These are phyloP conservation scores for Fomitopsis serialis DNA, from an alignment of 768 basidiomycete genomes.

Conservation along the genomic window DNA sequence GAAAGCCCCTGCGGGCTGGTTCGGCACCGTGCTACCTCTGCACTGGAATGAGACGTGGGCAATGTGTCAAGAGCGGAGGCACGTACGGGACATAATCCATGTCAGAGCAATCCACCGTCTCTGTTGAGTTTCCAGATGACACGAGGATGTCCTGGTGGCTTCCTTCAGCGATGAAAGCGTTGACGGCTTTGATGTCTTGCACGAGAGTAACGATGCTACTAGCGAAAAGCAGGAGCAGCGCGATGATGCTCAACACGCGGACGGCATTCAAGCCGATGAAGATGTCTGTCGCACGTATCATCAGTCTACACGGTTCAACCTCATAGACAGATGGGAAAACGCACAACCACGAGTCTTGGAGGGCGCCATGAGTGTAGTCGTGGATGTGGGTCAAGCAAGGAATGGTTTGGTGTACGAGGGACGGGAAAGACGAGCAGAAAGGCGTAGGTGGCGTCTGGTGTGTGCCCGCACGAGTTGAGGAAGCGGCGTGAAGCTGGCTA, in stretches of 20 bases:
- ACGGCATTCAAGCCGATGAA: slow-evolving; percentile 79
- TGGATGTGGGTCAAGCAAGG: not conserved
- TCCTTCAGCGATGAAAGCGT: slow-evolving; percentile 48
- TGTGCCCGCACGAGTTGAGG: not conserved
- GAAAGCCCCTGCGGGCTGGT: slow-evolving; percentile 86
- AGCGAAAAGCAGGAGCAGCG: slow-evolving; percentile 16
- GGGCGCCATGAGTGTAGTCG: not conserved
- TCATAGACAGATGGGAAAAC: not conserved
- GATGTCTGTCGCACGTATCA: slow-evolving; percentile 29
- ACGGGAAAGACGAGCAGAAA: not conserved
- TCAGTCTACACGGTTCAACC: not conserved
- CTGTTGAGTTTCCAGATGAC: slow-evolving; percentile 8
- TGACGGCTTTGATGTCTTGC: slow-evolving; percentile 70
- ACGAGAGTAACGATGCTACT: slow-evolving; percentile 67
- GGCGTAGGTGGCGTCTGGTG: not conserved
- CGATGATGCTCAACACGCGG: slow-evolving; percentile 50
- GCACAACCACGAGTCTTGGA: not conserved
- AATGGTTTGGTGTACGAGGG: not conserved
- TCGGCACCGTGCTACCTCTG: slow-evolving; percentile 77
- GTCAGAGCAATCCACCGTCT: slow-evolving; percentile 32
- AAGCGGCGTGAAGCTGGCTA: not conserved
- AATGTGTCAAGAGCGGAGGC: not conserved
- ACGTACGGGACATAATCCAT: slow-evolving; percentile 73
- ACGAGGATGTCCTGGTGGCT: slow-evolving; percentile 10
- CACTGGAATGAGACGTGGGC: slow-evolving; percentile 16